A percentile compares a stretch with the other conserved stretches of the same genome.
phyloP scores from a whole-genome alignment of 2,329 filamentous ascomycete species.

The Incumbomyces lentus region DNA sequence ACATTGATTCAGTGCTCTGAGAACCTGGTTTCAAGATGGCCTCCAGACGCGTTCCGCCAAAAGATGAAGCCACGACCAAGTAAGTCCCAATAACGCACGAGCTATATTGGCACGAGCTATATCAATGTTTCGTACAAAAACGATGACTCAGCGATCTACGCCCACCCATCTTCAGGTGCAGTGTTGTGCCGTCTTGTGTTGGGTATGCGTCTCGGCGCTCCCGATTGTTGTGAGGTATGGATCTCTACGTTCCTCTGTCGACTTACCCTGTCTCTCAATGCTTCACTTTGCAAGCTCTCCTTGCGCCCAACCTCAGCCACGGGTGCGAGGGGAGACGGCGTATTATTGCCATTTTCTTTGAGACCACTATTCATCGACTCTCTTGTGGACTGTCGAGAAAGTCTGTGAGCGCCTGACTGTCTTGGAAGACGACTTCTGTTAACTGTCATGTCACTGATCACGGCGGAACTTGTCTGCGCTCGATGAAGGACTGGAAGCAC shows the following conservation, averaged over 20 bases:
- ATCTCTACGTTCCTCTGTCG: slow-evolving; percentile 5
- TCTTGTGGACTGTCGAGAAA: slow-evolving; percentile 19
- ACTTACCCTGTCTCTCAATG: neutral
- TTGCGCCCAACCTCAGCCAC: slow-evolving; percentile 12
- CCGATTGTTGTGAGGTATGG: slow-evolving; percentile 1
- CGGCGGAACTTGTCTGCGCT: slow-evolving; percentile 15
- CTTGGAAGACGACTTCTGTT: slow-evolving; percentile 18
- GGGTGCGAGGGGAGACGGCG: slow-evolving; percentile 13
- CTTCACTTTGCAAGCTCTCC: slow-evolving; percentile 11
- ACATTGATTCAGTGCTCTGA: no score
- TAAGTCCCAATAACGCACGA: no score
- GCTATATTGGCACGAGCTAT: no score
- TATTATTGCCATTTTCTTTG: slow-evolving; percentile 11
- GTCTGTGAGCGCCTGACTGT: slow-evolving; percentile 13
- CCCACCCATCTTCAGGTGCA: slow-evolving; percentile 4
- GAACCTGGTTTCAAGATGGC: no score
- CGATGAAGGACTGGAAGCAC: slow-evolving; percentile 16
- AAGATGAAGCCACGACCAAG: no score
- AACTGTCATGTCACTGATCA: slow-evolving; percentile 17
- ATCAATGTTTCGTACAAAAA: neutral
- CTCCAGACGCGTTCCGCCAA: no score
- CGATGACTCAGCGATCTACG: neutral
- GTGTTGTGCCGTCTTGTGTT: slow-evolving; percentile 6
- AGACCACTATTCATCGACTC: slow-evolving; percentile 16
- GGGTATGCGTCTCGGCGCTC: neutral